These are phyloP conservation scores for Nelumbo lutea DNA, from an alignment of 164 flowering plant species.

Conservation along the genomic window DNA sequence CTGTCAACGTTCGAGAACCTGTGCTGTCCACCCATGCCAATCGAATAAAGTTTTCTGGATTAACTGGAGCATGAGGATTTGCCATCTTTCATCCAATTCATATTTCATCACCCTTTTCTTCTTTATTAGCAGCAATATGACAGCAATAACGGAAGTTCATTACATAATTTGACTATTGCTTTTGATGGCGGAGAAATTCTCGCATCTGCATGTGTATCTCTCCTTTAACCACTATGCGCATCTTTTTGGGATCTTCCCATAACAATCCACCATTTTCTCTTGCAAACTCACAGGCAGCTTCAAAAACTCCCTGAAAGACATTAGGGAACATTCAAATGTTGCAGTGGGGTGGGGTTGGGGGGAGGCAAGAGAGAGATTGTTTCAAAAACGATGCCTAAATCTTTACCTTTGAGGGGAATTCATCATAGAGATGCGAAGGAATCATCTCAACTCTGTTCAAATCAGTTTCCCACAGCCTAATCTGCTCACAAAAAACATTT, in stretches of 20 bases:
- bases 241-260: slow-evolving; percentile 72
- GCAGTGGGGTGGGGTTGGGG: background rate
- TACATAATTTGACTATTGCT: slow-evolving; percentile 16
- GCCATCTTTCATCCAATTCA: no score
- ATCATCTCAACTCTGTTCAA: slow-evolving; percentile 64
- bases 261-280: slow-evolving; percentile 56
- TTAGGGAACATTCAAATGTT: background rate
- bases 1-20: no score
- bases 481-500: slow-evolving; percentile 36
- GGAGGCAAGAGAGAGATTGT: background rate
- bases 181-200: slow-evolving; percentile 58
- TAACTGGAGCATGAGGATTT: no score
- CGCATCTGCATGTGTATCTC: slow-evolving; percentile 61
- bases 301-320: slow-evolving; percentile 64
- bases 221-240: slow-evolving; percentile 65
- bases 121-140: background rate
- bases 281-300: slow-evolving; percentile 78
- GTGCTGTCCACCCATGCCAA: no score
- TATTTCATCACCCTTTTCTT: background rate
- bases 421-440: slow-evolving; percentile 60
- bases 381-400: background rate
- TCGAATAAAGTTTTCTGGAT: no score
- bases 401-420: slow-evolving; percentile 70
- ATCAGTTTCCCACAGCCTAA: slow-evolving; percentile 87
- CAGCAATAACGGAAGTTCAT: background rate